phyloP scores from a whole-genome alignment of 345 rosid species.

The Geranium brycei region DNA sequence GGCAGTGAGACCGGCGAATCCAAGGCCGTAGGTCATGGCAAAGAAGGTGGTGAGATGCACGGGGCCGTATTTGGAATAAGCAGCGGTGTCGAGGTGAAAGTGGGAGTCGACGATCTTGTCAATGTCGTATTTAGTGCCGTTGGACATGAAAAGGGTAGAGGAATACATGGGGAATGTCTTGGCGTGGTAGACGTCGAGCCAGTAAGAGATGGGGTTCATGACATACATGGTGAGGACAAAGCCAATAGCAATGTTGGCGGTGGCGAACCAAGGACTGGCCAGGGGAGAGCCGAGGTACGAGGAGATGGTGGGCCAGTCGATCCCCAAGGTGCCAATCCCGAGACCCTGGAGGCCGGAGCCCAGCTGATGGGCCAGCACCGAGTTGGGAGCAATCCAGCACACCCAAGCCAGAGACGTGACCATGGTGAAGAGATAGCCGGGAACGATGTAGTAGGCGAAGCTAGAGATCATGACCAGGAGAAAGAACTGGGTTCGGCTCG shows the following conservation, averaged over 20 bases:
- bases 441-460: conserved; percentile 19
- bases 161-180: conserved; percentile 16
- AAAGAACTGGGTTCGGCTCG: conserved; percentile 18
- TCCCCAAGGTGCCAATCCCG: conserved; percentile 8
- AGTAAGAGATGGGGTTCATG: conserved; percentile 13
- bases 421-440: conserved; percentile 18
- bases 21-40: conserved; percentile 56
- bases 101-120: conserved; percentile 29
- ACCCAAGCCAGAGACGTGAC: conserved; percentile 14
- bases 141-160: conserved; percentile 4
- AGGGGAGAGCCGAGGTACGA: neutral
- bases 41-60: conserved; percentile 49
- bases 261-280: conserved; percentile 16
- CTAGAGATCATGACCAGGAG: conserved; percentile 12
- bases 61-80: conserved; percentile 28
- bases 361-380: conserved; percentile 3
- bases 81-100: conserved; percentile 35
- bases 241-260: conserved; percentile 12
- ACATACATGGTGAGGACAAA: conserved; percentile 13
- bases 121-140: conserved; percentile 18
- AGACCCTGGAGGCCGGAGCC: conserved; percentile 9
- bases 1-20: conserved; percentile 55
- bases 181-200: conserved; percentile 12
- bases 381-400: conserved; percentile 10
- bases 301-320: conserved; percentile 2